These are phyloP conservation scores for Penicillium sp. DNA, from an alignment of 2,329 filamentous ascomycete genomes.

Conservation along the genomic window DNA sequence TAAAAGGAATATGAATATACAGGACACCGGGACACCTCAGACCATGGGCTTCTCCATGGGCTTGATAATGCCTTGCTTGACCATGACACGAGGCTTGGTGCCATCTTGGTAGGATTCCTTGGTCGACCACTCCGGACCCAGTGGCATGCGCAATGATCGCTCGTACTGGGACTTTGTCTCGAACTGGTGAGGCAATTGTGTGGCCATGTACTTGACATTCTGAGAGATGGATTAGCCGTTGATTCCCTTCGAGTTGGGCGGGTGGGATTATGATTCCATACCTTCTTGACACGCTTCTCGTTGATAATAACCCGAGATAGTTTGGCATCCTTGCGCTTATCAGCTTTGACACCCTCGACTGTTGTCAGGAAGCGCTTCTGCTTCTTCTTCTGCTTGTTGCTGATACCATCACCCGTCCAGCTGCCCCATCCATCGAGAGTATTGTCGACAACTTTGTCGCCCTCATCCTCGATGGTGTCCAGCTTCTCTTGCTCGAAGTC, in stretches of 20 bases:
- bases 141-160: conserved; percentile 78
- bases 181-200: conserved; percentile 83
- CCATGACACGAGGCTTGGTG: conserved; percentile 84
- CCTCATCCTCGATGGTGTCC: conserved; percentile 72
- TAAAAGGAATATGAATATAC: conserved; percentile 14
- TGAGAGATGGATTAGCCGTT: conserved; percentile 39
- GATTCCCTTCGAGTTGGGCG: neutral
- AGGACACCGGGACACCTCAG: conserved; percentile 33
- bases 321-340: conserved; percentile 80
- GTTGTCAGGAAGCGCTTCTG: conserved; percentile 57
- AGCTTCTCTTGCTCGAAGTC: conserved; percentile 83
- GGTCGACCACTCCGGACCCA: conserved; percentile 95
- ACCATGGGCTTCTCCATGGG: conserved; percentile 79
- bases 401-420: conserved; percentile 85
- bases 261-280: conserved; percentile 42
- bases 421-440: conserved; percentile 93
- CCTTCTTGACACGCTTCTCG: conserved; percentile 88
- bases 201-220: conserved; percentile 86
- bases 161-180: conserved; percentile 90
- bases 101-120: conserved; percentile 90
- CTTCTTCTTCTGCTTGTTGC: conserved; percentile 66
- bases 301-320: conserved; percentile 86
- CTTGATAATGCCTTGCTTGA: conserved; percentile 88
- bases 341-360: conserved; percentile 71
- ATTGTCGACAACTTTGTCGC: conserved; percentile 79